phyloP scores from a whole-genome alignment of 2,329 filamentous ascomycete genomes.

The Didymella segeticola region DNA sequence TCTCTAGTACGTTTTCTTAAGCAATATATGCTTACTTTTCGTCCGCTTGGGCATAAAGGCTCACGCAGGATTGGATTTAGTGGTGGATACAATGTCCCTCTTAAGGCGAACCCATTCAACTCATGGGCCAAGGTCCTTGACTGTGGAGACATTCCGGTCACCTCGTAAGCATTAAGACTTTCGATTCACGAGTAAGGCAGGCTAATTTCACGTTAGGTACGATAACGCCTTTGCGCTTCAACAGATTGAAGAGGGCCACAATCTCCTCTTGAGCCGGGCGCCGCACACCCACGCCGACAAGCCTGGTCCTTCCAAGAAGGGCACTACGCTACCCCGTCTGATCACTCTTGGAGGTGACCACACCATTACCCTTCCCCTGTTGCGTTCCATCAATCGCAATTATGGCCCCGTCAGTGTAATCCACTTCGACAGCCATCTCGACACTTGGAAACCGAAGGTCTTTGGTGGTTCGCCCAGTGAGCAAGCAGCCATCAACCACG shows the following conservation, averaged over 20 bases:
- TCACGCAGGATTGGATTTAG: slow-evolving; percentile 64
- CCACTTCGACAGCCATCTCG: slow-evolving; percentile 68
- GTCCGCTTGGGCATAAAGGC: slow-evolving; percentile 48
- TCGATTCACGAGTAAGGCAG: neutral
- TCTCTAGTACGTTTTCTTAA: slow-evolving; percentile 72
- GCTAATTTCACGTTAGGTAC: slow-evolving; percentile 60
- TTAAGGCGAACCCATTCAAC: slow-evolving; percentile 80
- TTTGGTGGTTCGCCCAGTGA: slow-evolving; percentile 83
- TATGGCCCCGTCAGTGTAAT: slow-evolving; percentile 73
- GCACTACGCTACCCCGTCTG: slow-evolving; percentile 78
- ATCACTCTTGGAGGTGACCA: slow-evolving; percentile 74
- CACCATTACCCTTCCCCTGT: slow-evolving; percentile 65
- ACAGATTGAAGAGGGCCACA: slow-evolving; percentile 87
- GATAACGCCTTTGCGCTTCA: slow-evolving; percentile 82
- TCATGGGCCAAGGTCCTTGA: slow-evolving; percentile 82
- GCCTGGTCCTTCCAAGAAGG: slow-evolving; percentile 71
- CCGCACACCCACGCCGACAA: slow-evolving; percentile 73
- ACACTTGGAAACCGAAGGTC: slow-evolving; percentile 80
- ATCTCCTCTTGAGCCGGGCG: slow-evolving; percentile 72
- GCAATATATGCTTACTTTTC: slow-evolving; percentile 50
- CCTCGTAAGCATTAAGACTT: slow-evolving; percentile 66
- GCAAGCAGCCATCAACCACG: slow-evolving; percentile 81
- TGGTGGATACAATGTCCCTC: slow-evolving; percentile 85
- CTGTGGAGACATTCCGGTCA: slow-evolving; percentile 85
- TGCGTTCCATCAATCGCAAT: slow-evolving; percentile 66